Base-by-base conservation (phyloP, 805 yeast genomes). In the Ogataea kodamae region DNA sequence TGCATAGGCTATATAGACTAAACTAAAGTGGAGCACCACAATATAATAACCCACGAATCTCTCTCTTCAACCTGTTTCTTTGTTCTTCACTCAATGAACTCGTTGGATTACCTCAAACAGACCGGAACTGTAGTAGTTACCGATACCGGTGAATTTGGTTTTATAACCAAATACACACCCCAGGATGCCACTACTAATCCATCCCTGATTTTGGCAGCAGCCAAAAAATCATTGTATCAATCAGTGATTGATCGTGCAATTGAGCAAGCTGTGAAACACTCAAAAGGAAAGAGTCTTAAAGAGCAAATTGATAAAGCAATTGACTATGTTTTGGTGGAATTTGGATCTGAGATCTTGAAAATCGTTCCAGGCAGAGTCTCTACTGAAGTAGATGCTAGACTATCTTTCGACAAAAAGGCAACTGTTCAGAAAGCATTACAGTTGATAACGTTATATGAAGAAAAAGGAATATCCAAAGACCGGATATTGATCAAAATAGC, bases 151-250 rank as follows among this genome's bases (percentile, higher is more conserved):
- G 98, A 92, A 66, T 92, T 92, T 62, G 97, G 87, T 65, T 81
- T 92, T 45, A 92, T 92, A 63, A 96, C 96, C 60, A 87, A 87
- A 68, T 92, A 81, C 74, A 85, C 89, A 55, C 98, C 98, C 49
- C 97, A 92, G 73, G 98, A 92, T 67, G 96, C 98, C 50, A 92
- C 98, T 52, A 92, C 98, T 59, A 92, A 92, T 73, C 98, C 98
- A 47, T 88, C 97, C 22, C 74, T 92, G 70, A 90, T 92, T 55
- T 72, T 92, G 55, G 97, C 97, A 46, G 98, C 98, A 39, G 62
- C 97, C 39, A 86, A 84, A 68, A 84, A 88, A 70, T 66, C 88
- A 24, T 89, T 81, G 59, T 92, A 92, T 68, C 80, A 94, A 37
- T 71, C 77, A 57, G 74, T 92, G 60, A 82, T 92, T 49, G 97